These are phyloP conservation scores for Globisporangium megalacanthum DNA, from an alignment of 352 stramenopile genomes.

Conservation along the genomic window DNA sequence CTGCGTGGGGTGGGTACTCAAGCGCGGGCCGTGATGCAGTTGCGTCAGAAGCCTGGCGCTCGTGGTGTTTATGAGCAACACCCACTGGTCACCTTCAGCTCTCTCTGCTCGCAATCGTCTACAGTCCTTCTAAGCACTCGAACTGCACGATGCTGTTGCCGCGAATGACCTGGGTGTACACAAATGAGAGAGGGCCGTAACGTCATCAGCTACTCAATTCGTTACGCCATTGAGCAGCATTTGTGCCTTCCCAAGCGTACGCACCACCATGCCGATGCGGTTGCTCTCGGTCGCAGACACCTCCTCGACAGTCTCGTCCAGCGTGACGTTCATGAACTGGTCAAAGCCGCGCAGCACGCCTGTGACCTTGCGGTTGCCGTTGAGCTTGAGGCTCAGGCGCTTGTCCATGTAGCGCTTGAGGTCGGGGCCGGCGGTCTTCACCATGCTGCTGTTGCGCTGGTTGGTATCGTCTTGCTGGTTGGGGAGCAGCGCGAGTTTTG, in stretches of 20 bases:
- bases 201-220: too few relatives aligned
- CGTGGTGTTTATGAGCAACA: background rate
- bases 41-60: background rate
- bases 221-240: too few relatives aligned
- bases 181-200: background rate
- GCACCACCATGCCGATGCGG: conserved; percentile 92
- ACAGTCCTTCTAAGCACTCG: conserved; percentile 81
- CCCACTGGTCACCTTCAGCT: too few relatives aligned
- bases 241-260: conserved; percentile 12
- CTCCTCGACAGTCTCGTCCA: conserved; percentile 92
- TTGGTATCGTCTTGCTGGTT: background rate
- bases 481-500: background rate
- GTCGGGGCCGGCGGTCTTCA: conserved; percentile 76
- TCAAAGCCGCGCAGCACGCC: conserved; percentile 94
- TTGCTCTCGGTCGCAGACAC: conserved; percentile 81
- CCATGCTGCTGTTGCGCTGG: conserved; percentile 44
- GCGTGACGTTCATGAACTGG: conserved; percentile 96
- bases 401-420: conserved; percentile 96
- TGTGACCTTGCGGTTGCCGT: conserved; percentile 93
- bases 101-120: conserved; percentile 16
- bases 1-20: too few relatives aligned
- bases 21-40: too few relatives aligned
- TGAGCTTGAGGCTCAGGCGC: conserved; percentile 91
- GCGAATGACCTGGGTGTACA: conserved; percentile 79
- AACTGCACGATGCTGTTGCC: conserved; percentile 91